Conservation (phyloP, 768 basidiomycete genomes). For the Candolleomyces aberdarensis region DNA sequence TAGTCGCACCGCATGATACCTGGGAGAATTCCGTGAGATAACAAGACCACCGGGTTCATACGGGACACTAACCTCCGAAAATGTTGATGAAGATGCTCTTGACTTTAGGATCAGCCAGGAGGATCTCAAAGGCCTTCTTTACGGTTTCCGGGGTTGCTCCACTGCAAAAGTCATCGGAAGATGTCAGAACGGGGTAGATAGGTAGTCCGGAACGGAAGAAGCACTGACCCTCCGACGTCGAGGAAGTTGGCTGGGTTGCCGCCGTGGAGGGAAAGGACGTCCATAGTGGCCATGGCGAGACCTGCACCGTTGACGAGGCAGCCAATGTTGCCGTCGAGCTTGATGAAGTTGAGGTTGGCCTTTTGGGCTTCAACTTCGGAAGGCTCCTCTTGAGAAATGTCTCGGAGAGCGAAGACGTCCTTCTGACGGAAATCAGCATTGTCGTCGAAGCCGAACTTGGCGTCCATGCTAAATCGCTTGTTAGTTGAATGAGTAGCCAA, state of each 20-base stretch:
- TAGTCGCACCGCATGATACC: constrained; percentile 99
- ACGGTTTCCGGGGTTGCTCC: constrained; percentile 99
- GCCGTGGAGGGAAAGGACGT: constrained; percentile 94
- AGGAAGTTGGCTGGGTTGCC: constrained; percentile 98
- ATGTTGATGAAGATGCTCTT: constrained; percentile 99
- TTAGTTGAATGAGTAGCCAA: not conserved
- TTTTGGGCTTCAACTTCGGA: constrained; percentile 98
- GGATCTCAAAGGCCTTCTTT: constrained; percentile 98
- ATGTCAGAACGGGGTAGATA: constrained; percentile 7
- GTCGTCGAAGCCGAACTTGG: constrained; percentile 99
- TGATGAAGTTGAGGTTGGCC: constrained; percentile 96
- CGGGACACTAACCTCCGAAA: constrained; percentile 64
- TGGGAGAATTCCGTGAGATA: constrained; percentile 19
- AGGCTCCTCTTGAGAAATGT: constrained; percentile 92
- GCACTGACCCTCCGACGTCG: constrained; percentile 87
- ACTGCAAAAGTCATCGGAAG: constrained; percentile 32
- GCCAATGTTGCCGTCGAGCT: constrained; percentile 95
- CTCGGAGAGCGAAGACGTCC: constrained; percentile 85
- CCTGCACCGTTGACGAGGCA: constrained; percentile 99
- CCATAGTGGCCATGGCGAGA: constrained; percentile 99
- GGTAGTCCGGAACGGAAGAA: not conserved
- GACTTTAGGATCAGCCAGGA: constrained; percentile 86
- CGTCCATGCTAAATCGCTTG: constrained; percentile 79
- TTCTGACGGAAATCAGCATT: constrained; percentile 98
- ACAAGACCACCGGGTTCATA: not conserved